A percentile compares a stretch with the other conserved stretches of the same genome.
phyloP scores from a whole-genome alignment of 2,329 filamentous ascomycete species.

The Claviceps pusilla region DNA sequence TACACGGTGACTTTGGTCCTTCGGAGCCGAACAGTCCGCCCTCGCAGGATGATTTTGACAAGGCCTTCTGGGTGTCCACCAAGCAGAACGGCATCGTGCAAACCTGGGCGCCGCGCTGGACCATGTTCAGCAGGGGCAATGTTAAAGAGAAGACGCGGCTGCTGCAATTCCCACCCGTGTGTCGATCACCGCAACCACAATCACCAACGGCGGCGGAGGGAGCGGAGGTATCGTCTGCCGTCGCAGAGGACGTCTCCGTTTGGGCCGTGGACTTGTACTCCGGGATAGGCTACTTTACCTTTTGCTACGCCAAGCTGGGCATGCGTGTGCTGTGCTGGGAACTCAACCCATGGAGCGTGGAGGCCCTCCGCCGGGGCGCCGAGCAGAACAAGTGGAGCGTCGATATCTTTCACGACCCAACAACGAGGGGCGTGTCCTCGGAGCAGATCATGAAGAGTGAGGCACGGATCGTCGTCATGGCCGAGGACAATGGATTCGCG shows the following conservation, averaged over 20 bases:
- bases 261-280: constrained; percentile 73
- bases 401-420: constrained; percentile 28
- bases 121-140: constrained; percentile 90
- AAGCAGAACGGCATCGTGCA: constrained; percentile 69
- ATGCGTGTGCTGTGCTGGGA: constrained; percentile 75
- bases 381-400: constrained; percentile 51
- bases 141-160: constrained; percentile 75
- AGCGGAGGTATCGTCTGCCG: background rate
- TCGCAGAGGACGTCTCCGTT: constrained; percentile 5
- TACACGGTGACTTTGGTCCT: constrained; percentile 63
- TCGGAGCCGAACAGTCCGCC: constrained; percentile 15
- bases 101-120: constrained; percentile 76
- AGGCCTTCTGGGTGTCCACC: constrained; percentile 64
- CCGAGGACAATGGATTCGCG: constrained; percentile 51
- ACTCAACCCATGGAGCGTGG: constrained; percentile 74
- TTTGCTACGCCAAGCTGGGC: constrained; percentile 62
- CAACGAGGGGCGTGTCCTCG: constrained; percentile 21
- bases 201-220: background rate
- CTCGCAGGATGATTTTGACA: constrained; percentile 38
- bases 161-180: constrained; percentile 29
- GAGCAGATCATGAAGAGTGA: constrained; percentile 25
- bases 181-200: too few relatives aligned
- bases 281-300: constrained; percentile 87
- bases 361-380: constrained; percentile 67
- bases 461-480: constrained; percentile 49